A percentile compares a stretch with the other conserved stretches of the same genome.
phyloP scores from a whole-genome alignment of 1,139 yeast species.

The Protomyces lactucae-debilis region DNA sequence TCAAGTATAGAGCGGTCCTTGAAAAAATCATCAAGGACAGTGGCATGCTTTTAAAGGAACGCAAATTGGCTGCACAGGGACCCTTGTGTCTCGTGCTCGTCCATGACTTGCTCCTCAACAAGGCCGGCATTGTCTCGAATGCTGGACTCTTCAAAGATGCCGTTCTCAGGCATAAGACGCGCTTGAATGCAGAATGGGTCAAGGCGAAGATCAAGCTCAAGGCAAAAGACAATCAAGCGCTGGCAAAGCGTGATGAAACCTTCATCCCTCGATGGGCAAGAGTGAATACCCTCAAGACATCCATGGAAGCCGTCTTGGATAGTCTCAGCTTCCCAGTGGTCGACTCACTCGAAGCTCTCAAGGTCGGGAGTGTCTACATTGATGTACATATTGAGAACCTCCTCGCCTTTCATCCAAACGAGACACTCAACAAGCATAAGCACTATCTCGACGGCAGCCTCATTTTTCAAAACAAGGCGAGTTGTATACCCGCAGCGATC shows the following conservation, averaged over 20 bases:
- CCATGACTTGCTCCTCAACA: constrained; percentile 74
- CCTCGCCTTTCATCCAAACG: constrained; percentile 55
- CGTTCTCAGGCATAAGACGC: constrained; percentile 66
- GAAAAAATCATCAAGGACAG: constrained; percentile 23
- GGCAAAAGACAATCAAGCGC: constrained; percentile 29
- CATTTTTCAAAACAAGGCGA: constrained; percentile 91
- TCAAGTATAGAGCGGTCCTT: constrained; percentile 35
- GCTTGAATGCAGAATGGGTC: constrained; percentile 75
- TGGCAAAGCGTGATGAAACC: constrained; percentile 21
- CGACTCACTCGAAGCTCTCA: constrained; percentile 46
- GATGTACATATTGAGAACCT: constrained; percentile 55
- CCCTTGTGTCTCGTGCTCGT: constrained; percentile 56
- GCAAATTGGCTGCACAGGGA: constrained; percentile 36
- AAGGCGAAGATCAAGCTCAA: constrained; percentile 54
- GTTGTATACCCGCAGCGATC: constrained; percentile 91
- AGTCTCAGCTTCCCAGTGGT: constrained; percentile 45
- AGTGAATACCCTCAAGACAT: constrained; percentile 55
- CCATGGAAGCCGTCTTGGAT: constrained; percentile 43
- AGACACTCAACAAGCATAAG: constrained; percentile 6
- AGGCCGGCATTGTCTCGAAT: constrained; percentile 80
- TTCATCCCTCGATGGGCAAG: constrained; percentile 83
- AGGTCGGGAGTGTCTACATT: constrained; percentile 44
- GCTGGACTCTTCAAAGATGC: constrained; percentile 83
- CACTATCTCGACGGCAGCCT: constrained; percentile 64
- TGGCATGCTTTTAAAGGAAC: constrained; percentile 35